Conservation (phyloP, 768 basidiomycete species). For the Lentinula sp. region DNA sequence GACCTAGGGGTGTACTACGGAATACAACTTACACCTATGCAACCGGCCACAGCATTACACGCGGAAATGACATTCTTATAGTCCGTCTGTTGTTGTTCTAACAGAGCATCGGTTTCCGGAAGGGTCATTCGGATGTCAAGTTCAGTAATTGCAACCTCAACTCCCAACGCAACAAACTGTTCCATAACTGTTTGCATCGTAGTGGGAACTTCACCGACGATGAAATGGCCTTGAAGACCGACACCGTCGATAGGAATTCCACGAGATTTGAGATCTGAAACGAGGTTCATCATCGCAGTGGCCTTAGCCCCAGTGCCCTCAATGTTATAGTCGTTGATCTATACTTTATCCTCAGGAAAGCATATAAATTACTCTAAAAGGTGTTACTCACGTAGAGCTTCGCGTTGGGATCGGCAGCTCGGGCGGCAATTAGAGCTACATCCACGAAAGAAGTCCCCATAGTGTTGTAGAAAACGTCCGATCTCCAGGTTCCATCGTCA, state of each 20-base stretch:
- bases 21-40: constrained; percentile 25
- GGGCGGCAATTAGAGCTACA: constrained; percentile 45
- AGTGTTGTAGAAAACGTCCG: constrained; percentile 46
- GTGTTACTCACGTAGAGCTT: constrained; percentile 45
- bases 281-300: constrained; percentile 50
- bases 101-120: constrained; percentile 41
- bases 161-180: constrained; percentile 50
- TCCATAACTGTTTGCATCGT: constrained; percentile 33
- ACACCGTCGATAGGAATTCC: constrained; percentile 55
- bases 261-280: constrained; percentile 36
- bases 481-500: constrained; percentile 52
- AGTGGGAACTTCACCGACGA: constrained; percentile 48
- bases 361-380: background rate
- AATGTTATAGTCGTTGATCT: constrained; percentile 23
- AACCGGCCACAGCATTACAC: constrained; percentile 38
- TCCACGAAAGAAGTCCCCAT: constrained; percentile 43
- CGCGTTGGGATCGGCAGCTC: constrained; percentile 45
- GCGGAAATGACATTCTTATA: constrained; percentile 51
- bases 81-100: constrained; percentile 51
- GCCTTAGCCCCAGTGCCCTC: constrained; percentile 44
- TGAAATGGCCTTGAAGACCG: constrained; percentile 56
- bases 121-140: constrained; percentile 59
- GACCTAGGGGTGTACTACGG: background rate
- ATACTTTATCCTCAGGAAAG: background rate
- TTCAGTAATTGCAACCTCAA: constrained; percentile 67